These are phyloP conservation scores for Botrytis medusae DNA, from an alignment of 2,329 filamentous ascomycete genomes.

Conservation along the genomic window DNA sequence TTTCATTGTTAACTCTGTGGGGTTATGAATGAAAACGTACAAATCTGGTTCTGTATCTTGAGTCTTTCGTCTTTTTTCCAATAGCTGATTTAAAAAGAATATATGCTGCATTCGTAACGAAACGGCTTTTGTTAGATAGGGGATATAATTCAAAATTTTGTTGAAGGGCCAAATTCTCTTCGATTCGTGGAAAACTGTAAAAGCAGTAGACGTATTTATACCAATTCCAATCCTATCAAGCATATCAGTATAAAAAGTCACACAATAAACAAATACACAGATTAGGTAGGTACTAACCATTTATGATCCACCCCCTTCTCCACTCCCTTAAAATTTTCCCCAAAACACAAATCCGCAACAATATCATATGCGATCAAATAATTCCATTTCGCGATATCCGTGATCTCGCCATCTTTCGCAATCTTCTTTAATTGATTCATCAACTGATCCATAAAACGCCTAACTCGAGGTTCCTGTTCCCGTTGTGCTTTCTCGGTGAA, in stretches of 20 bases:
- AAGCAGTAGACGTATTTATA: conserved; percentile 6
- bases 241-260: neutral
- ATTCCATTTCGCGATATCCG: neutral
- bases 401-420: neutral
- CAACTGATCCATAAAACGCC: neutral
- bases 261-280: too few species aligned
- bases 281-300: neutral
- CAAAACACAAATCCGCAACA: neutral
- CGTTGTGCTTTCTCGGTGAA: neutral
- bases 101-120: conserved; percentile 2
- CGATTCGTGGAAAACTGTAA: conserved; percentile 1
- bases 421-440: neutral
- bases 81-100: neutral
- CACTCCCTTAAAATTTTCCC: neutral
- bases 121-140: neutral
- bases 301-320: neutral
- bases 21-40: neutral
- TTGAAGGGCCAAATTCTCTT: neutral
- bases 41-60: conserved; percentile 4
- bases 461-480: neutral
- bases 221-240: neutral
- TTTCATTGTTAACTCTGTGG: neutral
- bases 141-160: neutral
- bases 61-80: neutral
- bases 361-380: conserved; percentile 6